Conservation (phyloP, 163 green algal genomes). For the Chlamydomonas reinhardtii region DNA sequence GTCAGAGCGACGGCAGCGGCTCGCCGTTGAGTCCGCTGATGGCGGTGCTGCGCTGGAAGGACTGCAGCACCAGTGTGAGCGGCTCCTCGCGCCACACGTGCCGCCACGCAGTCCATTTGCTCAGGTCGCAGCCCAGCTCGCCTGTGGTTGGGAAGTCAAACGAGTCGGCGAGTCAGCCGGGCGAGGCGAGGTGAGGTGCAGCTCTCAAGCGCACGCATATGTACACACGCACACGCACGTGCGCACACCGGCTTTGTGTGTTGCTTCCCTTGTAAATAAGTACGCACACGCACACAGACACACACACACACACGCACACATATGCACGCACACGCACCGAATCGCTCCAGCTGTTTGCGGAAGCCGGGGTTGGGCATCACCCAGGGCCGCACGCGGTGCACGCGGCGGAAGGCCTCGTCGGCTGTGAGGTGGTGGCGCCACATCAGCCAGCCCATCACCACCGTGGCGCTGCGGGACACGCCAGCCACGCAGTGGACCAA, state of each 20-base stretch:
- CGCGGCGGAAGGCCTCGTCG: conserved; percentile 53
- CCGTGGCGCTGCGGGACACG: conserved; percentile 60
- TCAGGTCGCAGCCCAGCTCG: conserved; percentile 49
- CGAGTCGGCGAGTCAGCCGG: too few species aligned
- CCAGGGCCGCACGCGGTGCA: conserved; percentile 55
- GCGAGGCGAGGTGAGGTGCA: too few species aligned
- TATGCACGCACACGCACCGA: background rate
- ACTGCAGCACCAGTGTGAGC: conserved; percentile 29
- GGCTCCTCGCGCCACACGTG: conserved; percentile 44
- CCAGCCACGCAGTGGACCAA: conserved; percentile 62
- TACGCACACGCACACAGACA: too few species aligned
- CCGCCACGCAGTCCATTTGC: conserved; percentile 28
- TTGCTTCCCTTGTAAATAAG: too few species aligned
- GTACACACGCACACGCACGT: too few species aligned
- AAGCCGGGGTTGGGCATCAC: conserved; percentile 62
- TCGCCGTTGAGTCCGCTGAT: conserved; percentile 2
- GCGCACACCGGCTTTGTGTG: too few species aligned
- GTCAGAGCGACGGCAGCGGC: conserved; percentile 24
- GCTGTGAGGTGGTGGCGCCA: conserved; percentile 45
- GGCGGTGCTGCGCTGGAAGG: background rate
- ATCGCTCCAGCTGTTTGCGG: conserved; percentile 55
- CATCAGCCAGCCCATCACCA: conserved; percentile 67
- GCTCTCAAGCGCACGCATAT: too few species aligned
- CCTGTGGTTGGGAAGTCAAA: too few species aligned
- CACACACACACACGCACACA: too few species aligned